phyloP scores from a whole-genome alignment of 495 filamentous ascomycete species.

The Rusavskia elegans region DNA sequence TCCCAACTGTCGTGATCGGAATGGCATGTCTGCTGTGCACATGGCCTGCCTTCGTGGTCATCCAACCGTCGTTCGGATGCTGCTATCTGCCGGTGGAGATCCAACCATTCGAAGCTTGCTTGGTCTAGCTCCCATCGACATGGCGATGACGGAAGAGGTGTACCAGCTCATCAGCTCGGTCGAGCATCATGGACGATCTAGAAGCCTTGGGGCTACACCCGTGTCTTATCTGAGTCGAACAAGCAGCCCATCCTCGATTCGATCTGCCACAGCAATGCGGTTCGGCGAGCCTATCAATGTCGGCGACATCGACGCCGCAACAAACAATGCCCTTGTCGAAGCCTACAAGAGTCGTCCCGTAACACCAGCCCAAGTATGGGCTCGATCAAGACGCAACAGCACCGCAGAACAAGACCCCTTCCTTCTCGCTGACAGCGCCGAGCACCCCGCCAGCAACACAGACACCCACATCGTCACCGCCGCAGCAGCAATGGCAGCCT shows the following conservation, averaged over 20 bases:
- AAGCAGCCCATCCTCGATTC: conserved; percentile 49
- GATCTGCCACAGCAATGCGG: conserved; percentile 40
- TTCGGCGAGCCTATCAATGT: conserved; percentile 24
- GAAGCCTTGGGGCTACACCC: conserved; percentile 37
- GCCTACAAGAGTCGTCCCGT: conserved; percentile 17
- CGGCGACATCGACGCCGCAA: conserved; percentile 23
- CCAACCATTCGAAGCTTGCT: conserved; percentile 51
- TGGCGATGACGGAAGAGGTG: conserved; percentile 48
- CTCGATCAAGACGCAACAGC: conserved; percentile 24
- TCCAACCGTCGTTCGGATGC: conserved; percentile 55
- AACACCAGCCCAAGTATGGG: conserved; percentile 25
- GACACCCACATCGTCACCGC: conserved; percentile 31
- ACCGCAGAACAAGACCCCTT: conserved; percentile 8
- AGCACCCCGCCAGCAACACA: not conserved
- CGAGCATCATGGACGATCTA: conserved; percentile 38
- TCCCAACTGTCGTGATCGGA: conserved; percentile 57
- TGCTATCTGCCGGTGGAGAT: conserved; percentile 59
- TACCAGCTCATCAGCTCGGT: conserved; percentile 20
- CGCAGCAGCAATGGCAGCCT: conserved; percentile 49
- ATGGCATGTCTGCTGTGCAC: conserved; percentile 73
- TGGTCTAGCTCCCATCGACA: conserved; percentile 56
- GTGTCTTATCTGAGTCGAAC: conserved; percentile 40
- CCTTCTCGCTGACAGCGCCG: conserved; percentile 14
- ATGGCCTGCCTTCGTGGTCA: conserved; percentile 66
- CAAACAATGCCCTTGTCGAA: conserved; percentile 18